Percentiles rank a stretch among this genome's conserved stretches.
Conservation (phyloP, 805 yeast genomes). For the Metahyphopichia silvanorum region DNA sequence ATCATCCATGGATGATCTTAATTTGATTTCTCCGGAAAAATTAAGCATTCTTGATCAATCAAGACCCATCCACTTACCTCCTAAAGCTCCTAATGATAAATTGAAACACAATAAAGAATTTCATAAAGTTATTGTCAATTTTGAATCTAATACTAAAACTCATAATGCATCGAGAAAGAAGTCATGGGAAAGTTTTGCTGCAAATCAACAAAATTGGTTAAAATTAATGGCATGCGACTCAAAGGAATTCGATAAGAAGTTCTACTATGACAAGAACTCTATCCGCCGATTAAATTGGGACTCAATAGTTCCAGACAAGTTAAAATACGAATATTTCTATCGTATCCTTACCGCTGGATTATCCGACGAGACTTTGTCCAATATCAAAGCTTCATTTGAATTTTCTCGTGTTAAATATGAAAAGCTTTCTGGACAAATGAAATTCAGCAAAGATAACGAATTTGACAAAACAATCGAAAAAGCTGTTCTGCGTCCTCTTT, state of each 20-base stretch:
- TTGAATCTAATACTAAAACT: slow-evolving; percentile 28
- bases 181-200: slow-evolving; percentile 9
- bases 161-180: slow-evolving; percentile 17
- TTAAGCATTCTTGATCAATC: slow-evolving; percentile 52
- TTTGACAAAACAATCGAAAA: slow-evolving; percentile 23
- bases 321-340: slow-evolving; percentile 26
- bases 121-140: slow-evolving; percentile 39
- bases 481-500: slow-evolving; percentile 28
- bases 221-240: slow-evolving; percentile 14
- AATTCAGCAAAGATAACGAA: slow-evolving; percentile 29
- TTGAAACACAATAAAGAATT: slow-evolving; percentile 56
- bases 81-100: slow-evolving; percentile 53
- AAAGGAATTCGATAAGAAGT: slow-evolving; percentile 20
- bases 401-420: slow-evolving; percentile 18
- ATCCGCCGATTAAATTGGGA: slow-evolving; percentile 38
- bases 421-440: slow-evolving; percentile 24
- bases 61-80: slow-evolving; percentile 72
- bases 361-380: slow-evolving; percentile 12
- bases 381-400: slow-evolving; percentile 15
- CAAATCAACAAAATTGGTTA: slow-evolving; percentile 27
- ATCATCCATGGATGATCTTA: slow-evolving; percentile 53
- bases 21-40: slow-evolving; percentile 60
- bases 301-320: slow-evolving; percentile 23
- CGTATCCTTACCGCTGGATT: slow-evolving; percentile 17
- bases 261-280: slow-evolving; percentile 23